Conservation (phyloP, 1,284 basidiomycete species). For the Sparassis latifolia region DNA sequence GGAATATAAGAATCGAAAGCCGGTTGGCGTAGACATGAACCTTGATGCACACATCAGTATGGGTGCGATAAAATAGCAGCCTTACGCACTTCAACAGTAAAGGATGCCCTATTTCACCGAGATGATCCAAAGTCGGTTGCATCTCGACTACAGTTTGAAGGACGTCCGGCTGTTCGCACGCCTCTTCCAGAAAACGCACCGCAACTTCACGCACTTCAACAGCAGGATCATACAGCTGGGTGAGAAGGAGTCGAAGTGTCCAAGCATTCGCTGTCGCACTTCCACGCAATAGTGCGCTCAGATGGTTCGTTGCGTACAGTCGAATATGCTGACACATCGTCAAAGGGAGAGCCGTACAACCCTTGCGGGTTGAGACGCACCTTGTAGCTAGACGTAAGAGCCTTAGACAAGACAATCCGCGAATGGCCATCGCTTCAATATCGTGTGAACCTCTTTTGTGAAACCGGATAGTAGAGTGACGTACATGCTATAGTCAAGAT, state of each 20-base stretch:
- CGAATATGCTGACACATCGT: constrained; percentile 63
- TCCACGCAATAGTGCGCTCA: constrained; percentile 73
- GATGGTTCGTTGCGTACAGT: constrained; percentile 81
- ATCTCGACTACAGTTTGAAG: constrained; percentile 91
- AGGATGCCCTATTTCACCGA: constrained; percentile 89
- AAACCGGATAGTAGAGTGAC: constrained; percentile 20
- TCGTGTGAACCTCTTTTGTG: constrained; percentile 4
- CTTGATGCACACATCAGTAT: constrained; percentile 32
- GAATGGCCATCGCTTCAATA: constrained; percentile 80
- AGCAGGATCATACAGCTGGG: constrained; percentile 92
- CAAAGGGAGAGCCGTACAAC: constrained; percentile 1
- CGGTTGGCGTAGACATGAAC: constrained; percentile 92
- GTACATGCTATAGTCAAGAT: constrained; percentile 86
- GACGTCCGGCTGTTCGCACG: constrained; percentile 78
- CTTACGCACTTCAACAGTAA: constrained; percentile 73
- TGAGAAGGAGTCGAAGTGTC: constrained; percentile 85
- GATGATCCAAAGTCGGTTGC: constrained; percentile 91
- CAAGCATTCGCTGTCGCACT: constrained; percentile 67
- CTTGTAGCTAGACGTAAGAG: constrained; percentile 87
- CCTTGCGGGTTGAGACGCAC: constrained; percentile 30
- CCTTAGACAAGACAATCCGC: constrained; percentile 87
- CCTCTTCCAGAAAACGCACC: constrained; percentile 84
- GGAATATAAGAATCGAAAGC: constrained; percentile 88
- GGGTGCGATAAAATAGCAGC: not conserved
- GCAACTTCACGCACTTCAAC: constrained; percentile 88